Base-by-base conservation (phyloP, 768 basidiomycete genomes). In the Podaxis sp. region DNA sequence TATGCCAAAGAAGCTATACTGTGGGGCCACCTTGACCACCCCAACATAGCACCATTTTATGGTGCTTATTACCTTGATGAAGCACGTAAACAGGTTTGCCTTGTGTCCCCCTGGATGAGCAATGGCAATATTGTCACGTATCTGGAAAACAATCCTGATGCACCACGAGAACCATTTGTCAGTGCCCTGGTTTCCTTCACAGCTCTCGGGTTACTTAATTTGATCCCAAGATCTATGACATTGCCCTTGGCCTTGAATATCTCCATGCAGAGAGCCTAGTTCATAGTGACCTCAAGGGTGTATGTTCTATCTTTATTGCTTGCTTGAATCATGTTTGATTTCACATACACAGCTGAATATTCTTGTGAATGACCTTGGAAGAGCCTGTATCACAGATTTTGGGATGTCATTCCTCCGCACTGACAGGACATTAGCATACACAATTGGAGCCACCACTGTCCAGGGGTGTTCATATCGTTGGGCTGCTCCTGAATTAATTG, bases 401-500 rank as follows among this genome's bases (percentile, higher is more conserved):
- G 67, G 67, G 4, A 42, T 65, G 6, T 61, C 67, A 1, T 51
- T n/a, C n/a, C 52, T 26, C 53, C 52, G n/a, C 42, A 64, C 49
- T 36, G 63, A 57, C 51, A 52, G 36, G n/a, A 60, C 42, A 8
- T 22, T 55, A 24, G 48, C 30, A 12, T 33, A 30, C 38, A 59
- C 63, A 11, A 52, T 51, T 24, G 33, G 39, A 13, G 26, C 36
- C 8, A 59, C 46, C 7, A 36, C 33, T 15, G 30, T 13, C 51
- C 22, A 19, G 24, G 60, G 63, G 9, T 33, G 30, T 30, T 49
- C 60, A 1, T 22, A 61, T 24, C 58, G 66, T 36, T 68, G 68
- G 68, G 53, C 64, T 58, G 68, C 68, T 48, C 68, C 68, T 22
- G 68, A 68, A 51, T 22, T 68, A 15, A 13, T 66, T 17, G 57